Conservation (phyloP, 345 rosid species). For the Sonneratia caseolaris region DNA sequence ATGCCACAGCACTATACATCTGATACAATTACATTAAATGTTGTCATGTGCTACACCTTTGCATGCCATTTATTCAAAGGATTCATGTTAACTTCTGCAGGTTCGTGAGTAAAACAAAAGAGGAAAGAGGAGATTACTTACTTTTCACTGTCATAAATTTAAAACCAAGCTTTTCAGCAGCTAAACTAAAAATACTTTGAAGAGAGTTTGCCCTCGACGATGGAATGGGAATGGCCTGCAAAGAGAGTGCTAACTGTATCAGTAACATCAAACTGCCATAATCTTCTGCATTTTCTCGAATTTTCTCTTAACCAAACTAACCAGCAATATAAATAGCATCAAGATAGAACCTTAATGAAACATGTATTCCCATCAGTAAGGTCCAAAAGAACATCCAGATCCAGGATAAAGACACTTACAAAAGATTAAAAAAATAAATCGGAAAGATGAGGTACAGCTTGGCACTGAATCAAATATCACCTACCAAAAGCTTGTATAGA, state of each 20-base stretch:
- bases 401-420: too few species aligned
- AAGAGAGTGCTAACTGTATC: background rate
- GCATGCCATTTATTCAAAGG: too few species aligned
- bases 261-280: background rate
- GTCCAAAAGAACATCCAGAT: background rate
- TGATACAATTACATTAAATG: background rate
- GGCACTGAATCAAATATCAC: too few species aligned
- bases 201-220: slow-evolving; percentile 55
- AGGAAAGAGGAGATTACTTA: slow-evolving; percentile 20
- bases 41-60: background rate
- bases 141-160: slow-evolving; percentile 49
- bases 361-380: background rate
- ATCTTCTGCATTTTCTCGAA: background rate
- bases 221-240: slow-evolving; percentile 73
- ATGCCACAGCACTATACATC: background rate
- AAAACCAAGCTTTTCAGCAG: slow-evolving; percentile 83
- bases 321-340: background rate
- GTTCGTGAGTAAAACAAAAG: background rate
- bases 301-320: background rate
- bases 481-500: background rate
- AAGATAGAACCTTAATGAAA: background rate
- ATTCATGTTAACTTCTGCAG: background rate
- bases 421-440: too few species aligned
- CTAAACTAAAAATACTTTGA: slow-evolving; percentile 57
- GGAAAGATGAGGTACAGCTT: too few species aligned